Base-by-base conservation (phyloP, 1,284 basidiomycete species). In the Xerocomus amazonicus region DNA sequence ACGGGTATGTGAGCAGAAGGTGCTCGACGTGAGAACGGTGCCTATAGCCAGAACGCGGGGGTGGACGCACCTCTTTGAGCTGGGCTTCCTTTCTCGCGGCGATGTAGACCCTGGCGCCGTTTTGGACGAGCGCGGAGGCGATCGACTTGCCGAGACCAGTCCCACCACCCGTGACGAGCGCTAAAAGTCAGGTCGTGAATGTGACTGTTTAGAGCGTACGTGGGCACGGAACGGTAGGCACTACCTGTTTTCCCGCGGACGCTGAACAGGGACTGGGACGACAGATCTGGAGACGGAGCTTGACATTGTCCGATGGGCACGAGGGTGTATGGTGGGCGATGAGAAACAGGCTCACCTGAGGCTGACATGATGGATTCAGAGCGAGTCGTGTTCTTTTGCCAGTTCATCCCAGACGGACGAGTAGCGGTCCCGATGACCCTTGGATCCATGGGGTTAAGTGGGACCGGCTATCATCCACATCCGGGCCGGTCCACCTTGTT, bases 91-190 rank as follows among this genome's bases (percentile, higher is more conserved):
- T 92, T 43, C 90, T 76, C 3, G 87, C 86, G 9, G 92, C 92
- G 59, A 95, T 92, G 70, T 93, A 90, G 27, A 91, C 87, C 56
- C 81, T 86, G 33, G 84, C 87, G 8, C 90, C 90, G 59, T 92
- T 93, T 69, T 85, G 81, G 2, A 88, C 86, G 58, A 90, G 83
- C 1, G 85, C 84, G 1, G 82, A 73, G 7, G 91, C 85, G 58
- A 94, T 92, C 81, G 91, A 87, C 59, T 79, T 81, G 2, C 90
- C 89, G 39, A 92, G 79, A 0, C 89, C 90, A 33, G 83, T 82
- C 39, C 84, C 81, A 31, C 90, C 90, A 3, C 90, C 90, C 4
- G 88, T 92, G 14, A 92, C 79, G 39, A 92, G 77, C 35, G 87
- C 87, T 89, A 55, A 19, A 9, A 40, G 47, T 35, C 37, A 38